These are phyloP conservation scores for Choiromyces venosus DNA, from an alignment of 495 filamentous ascomycete species.

Conservation along the genomic window DNA sequence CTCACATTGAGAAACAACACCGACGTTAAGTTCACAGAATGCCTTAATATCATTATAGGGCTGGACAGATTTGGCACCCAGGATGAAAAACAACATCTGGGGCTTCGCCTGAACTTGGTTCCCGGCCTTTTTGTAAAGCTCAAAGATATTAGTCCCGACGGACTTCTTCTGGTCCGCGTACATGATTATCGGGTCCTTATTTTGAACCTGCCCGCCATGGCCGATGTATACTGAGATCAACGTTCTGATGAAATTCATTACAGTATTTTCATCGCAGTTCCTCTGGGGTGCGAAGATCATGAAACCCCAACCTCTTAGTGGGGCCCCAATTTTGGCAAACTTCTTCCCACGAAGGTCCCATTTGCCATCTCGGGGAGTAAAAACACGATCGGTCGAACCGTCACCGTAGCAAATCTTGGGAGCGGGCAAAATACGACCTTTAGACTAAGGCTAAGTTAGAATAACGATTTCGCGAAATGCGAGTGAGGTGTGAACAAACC, in stretches of 20 bases:
- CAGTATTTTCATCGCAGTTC: slow-evolving; percentile 42
- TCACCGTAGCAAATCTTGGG: slow-evolving; percentile 64
- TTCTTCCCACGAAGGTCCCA: slow-evolving; percentile 82
- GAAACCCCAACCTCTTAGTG: slow-evolving; percentile 67
- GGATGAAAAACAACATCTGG: slow-evolving; percentile 67
- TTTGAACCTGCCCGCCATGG: slow-evolving; percentile 65
- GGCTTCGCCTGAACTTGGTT: slow-evolving; percentile 49
- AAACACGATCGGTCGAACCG: slow-evolving; percentile 26
- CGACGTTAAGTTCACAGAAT: slow-evolving; percentile 72
- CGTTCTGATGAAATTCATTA: slow-evolving; percentile 53
- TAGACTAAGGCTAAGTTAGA: slow-evolving; percentile 44
- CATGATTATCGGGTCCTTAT: slow-evolving; percentile 41
- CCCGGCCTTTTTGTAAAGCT: slow-evolving; percentile 50
- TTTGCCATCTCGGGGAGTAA: slow-evolving; percentile 50
- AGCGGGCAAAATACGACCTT: slow-evolving; percentile 64
- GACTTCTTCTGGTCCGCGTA: slow-evolving; percentile 38
- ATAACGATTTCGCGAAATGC: slow-evolving; percentile 1
- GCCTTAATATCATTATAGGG: slow-evolving; percentile 77
- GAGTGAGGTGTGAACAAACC: slow-evolving; percentile 37
- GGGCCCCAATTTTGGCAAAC: slow-evolving; percentile 57
- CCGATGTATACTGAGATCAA: slow-evolving; percentile 59
- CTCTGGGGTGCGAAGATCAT: slow-evolving; percentile 47
- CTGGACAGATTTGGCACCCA: slow-evolving; percentile 59
- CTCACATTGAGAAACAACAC: slow-evolving; percentile 63
- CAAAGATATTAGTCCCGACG: slow-evolving; percentile 51